Evolutionary conservation across 2,329 filamentous ascomycete species (phyloP).

Genomic region (Stachybotrys chlorohalonatus): DNA sequence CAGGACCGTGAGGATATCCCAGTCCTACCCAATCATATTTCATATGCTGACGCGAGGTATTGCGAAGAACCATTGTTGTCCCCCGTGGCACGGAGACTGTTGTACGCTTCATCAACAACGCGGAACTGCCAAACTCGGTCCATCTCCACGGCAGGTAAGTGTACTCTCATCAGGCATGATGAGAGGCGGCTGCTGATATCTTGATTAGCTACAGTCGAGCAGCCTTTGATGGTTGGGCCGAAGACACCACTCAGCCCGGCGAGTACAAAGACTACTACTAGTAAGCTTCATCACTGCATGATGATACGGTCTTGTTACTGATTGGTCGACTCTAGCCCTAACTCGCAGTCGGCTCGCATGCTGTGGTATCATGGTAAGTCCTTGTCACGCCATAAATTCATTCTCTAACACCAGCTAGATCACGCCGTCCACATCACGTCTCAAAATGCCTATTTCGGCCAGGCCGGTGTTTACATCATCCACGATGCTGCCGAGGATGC

Average conservation of each 20-base stretch:
- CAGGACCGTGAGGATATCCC: slow-evolving; percentile 28
- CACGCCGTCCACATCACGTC: slow-evolving; percentile 27
- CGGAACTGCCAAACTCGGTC: slow-evolving; percentile 29
- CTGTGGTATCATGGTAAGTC: slow-evolving; percentile 49
- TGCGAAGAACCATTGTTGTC: slow-evolving; percentile 31
- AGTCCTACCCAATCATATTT: neutral
- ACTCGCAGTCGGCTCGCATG: slow-evolving; percentile 38
- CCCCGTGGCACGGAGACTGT: slow-evolving; percentile 40
- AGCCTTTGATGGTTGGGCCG: slow-evolving; percentile 32
- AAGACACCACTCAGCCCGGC: slow-evolving; percentile 38
- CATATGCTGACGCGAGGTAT: neutral
- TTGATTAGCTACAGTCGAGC: slow-evolving; percentile 1
- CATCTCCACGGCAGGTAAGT: slow-evolving; percentile 44
- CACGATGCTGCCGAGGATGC: slow-evolving; percentile 37
- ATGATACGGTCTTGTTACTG: too few species aligned
- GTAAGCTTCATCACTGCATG: neutral
- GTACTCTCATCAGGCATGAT: neutral
- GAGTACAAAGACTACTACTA: slow-evolving; percentile 56
- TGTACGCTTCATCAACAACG: slow-evolving; percentile 44
- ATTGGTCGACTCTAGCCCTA: slow-evolving; percentile 23
- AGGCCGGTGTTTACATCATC: slow-evolving; percentile 47
- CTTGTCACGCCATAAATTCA: slow-evolving; percentile 11
- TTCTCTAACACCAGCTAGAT: neutral
- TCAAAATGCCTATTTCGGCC: slow-evolving; percentile 46
- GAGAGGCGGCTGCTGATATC: neutral